phyloP scores from a whole-genome alignment of 2,329 filamentous ascomycete species.

The Hawksworthiomyces lignivorus region DNA sequence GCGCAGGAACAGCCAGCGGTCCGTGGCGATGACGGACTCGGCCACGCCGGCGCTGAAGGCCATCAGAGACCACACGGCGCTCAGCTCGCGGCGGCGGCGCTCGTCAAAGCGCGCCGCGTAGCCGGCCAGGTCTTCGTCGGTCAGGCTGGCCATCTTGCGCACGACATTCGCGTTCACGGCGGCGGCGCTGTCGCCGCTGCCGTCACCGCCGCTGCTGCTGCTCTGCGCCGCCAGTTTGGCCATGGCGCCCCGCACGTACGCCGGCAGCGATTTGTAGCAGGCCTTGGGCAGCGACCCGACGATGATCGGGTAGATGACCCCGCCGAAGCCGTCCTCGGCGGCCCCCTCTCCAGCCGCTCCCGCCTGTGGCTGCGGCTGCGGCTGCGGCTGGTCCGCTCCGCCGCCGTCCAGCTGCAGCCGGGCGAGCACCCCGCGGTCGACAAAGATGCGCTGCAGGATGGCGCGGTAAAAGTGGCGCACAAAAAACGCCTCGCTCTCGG shows the following conservation, averaged over 20 bases:
- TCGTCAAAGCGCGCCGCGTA: constrained; percentile 61
- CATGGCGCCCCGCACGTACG: constrained; percentile 76
- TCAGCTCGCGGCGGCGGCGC: constrained; percentile 68
- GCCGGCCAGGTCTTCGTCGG: constrained; percentile 62
- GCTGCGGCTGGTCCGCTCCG: constrained; percentile 15
- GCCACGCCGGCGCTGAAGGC: constrained; percentile 86
- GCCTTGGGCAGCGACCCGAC: constrained; percentile 77
- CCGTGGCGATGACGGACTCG: constrained; percentile 82
- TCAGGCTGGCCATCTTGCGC: constrained; percentile 58
- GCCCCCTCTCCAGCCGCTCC: constrained; percentile 1
- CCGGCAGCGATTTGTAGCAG: constrained; percentile 65
- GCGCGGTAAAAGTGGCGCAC: constrained; percentile 88
- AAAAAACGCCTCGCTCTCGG: constrained; percentile 83
- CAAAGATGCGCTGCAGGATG: constrained; percentile 82
- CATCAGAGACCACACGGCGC: constrained; percentile 90
- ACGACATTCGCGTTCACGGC: constrained; percentile 41
- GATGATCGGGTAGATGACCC: constrained; percentile 70
- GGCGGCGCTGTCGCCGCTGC: constrained; percentile 31
- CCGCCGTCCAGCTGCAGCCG: constrained; percentile 48
- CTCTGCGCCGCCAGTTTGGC: constrained; percentile 50
- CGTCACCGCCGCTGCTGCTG: constrained; percentile 20
- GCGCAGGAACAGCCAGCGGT: constrained; percentile 78
- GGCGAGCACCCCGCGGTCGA: constrained; percentile 71
- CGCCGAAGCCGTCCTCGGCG: constrained; percentile 37
- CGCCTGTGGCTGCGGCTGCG: too few species aligned